Conservation (phyloP, 352 stramenopile genomes). For the Phytophthora hibernalis region DNA sequence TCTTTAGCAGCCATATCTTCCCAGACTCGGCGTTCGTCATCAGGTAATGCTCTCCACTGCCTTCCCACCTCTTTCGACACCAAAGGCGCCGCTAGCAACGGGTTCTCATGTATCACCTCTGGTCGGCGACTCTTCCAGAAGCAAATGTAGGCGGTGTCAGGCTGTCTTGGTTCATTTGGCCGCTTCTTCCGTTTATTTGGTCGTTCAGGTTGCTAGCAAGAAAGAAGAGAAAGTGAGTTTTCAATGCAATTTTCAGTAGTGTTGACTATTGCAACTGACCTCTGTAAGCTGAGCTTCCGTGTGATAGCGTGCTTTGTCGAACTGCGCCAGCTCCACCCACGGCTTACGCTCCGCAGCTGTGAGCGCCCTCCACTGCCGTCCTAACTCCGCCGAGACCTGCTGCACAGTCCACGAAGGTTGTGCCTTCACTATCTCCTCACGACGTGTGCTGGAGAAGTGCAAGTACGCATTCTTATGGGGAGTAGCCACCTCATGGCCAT, state of each 20-base stretch:
- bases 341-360: conserved; percentile 46
- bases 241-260: not conserved
- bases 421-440: conserved; percentile 36
- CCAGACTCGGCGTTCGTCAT: conserved; percentile 54
- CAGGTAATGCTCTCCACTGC: conserved; percentile 53
- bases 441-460: conserved; percentile 54
- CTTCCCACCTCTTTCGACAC: conserved; percentile 62
- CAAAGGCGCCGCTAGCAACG: conserved; percentile 42
- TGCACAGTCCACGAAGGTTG: conserved; percentile 55
- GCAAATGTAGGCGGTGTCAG: conserved; percentile 72
- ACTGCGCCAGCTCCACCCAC: conserved; percentile 65
- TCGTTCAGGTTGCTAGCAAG: conserved; percentile 13
- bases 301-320: conserved; percentile 61
- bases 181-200: conserved; percentile 46
- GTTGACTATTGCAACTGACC: conserved; percentile 9
- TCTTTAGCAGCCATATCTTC: conserved; percentile 55
- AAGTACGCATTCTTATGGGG: conserved; percentile 56
- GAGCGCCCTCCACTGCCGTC: conserved; percentile 60
- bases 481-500: conserved; percentile 8
- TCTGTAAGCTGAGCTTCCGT: conserved; percentile 34
- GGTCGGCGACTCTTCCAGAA: conserved; percentile 61
- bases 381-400: conserved; percentile 57
- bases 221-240: not conserved
- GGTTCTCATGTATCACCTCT: conserved; percentile 51
- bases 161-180: conserved; percentile 51